phyloP scores from a whole-genome alignment of 257 asterid genomes.

The Eucommia ulmoides region DNA sequence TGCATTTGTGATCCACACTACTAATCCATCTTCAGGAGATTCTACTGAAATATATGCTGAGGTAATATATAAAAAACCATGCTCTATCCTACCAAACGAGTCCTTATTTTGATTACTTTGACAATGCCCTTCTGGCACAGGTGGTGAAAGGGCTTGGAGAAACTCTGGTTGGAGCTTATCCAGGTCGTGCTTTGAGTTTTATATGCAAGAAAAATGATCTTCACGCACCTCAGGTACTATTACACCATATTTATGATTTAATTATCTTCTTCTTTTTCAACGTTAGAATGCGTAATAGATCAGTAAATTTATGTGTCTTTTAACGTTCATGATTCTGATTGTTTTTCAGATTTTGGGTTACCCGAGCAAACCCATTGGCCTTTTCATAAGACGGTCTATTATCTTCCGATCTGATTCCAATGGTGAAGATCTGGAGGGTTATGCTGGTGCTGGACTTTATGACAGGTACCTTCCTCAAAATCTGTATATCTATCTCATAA shows the following conservation, averaged over 20 bases:
- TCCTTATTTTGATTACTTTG: too few species aligned
- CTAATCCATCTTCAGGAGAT: constrained; percentile 92
- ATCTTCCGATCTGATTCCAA: constrained; percentile 98
- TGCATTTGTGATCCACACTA: constrained; percentile 98
- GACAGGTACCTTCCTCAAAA: constrained; percentile 67
- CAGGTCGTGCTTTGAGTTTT: constrained; percentile 98
- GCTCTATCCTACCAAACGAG: too few species aligned
- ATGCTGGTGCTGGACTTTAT: constrained; percentile 98
- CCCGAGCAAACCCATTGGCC: constrained; percentile 98
- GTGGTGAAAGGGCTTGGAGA: constrained; percentile 99
- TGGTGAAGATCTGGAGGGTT: constrained; percentile 98
- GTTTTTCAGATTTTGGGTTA: constrained; percentile 74
- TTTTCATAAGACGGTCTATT: constrained; percentile 63
- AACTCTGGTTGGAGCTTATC: constrained; percentile 98
- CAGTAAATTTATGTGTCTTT: background rate
- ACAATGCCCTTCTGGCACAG: constrained; percentile 33
- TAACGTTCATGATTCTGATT: constrained; percentile 2
- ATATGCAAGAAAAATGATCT: constrained; percentile 79
- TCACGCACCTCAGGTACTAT: constrained; percentile 70
- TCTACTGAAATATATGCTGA: constrained; percentile 89
- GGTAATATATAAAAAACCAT: too few species aligned
- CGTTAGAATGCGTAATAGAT: too few species aligned
- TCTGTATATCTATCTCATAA: background rate
- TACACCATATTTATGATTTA: too few species aligned
- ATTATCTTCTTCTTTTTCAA: too few species aligned